Percentiles rank a stretch among this genome's conserved stretches.
These are phyloP conservation scores for Solanum boliviense DNA, from an alignment of 257 asterid genomes.

Conservation along the genomic window DNA sequence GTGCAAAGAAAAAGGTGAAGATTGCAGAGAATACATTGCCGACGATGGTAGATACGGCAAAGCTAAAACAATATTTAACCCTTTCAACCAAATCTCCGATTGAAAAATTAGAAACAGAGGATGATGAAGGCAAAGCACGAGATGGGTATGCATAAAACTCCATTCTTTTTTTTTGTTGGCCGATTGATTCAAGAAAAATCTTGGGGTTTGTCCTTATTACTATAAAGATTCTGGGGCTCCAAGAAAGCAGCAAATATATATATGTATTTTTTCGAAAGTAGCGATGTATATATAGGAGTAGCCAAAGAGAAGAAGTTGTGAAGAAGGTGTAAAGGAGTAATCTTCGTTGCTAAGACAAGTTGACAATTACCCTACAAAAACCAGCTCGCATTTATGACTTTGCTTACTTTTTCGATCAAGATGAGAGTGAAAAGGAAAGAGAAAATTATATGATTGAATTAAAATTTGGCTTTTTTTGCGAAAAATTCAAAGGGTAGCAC, in stretches of 20 bases:
- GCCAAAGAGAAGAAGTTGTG: not conserved
- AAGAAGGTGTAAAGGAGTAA: not conserved
- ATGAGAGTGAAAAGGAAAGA: not conserved
- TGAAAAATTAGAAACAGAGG: conserved; percentile 37
- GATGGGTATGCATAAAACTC: conserved; percentile 71
- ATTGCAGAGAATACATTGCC: conserved; percentile 87
- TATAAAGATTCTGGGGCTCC: not conserved
- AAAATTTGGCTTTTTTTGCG: not conserved
- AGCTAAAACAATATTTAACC: conserved; percentile 53
- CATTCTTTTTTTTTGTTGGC: conserved; percentile 21
- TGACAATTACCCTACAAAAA: not conserved
- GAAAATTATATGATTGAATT: not conserved
- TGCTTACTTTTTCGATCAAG: not conserved
- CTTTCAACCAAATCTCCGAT: conserved; percentile 38
- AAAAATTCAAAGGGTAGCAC: not conserved
- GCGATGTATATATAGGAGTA: not conserved
- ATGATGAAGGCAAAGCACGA: conserved; percentile 43
- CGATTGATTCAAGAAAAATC: not conserved
- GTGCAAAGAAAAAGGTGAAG: conserved; percentile 85
- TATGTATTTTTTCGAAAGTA: not conserved
- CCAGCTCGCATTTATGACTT: not conserved
- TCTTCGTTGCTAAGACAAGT: not conserved
- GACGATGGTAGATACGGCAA: conserved; percentile 57
- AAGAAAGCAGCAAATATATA: not conserved
- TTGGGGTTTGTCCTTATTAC: not conserved